Base-by-base conservation (phyloP, 208 protist species). In the Crithidia brevicula region DNA sequence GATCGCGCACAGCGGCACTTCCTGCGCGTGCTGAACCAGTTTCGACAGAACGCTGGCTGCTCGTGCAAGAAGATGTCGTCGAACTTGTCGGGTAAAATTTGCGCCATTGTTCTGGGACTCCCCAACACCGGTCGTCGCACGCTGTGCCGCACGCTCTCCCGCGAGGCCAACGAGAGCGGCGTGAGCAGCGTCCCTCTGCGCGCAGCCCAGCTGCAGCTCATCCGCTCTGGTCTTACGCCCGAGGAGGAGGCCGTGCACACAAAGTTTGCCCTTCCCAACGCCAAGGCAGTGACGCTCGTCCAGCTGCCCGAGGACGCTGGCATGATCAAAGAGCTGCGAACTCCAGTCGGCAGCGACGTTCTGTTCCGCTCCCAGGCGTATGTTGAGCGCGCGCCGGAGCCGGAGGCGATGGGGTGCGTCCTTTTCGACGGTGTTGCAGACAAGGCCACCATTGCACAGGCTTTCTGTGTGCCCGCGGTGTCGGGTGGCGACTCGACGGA, bases 231-330 rank as follows among this genome's bases (percentile, higher is more conserved):
- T n/a, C 36, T 70, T 50, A 65, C 54, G 13, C 79, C 61, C 34
- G 66, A 74, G 18, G 68, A 77, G 57, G 78, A 80, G 28, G 57
- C 74, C 23, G 71, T 82, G 28, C 47, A 83, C 25, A 66, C 81
- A 13, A 91, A 89, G 63, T 86, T 96, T 58, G 86, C 82, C 46
- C 58, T 96, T 50, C 91, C 91, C 0, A 92, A 92, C 64, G 86
- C 91, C 22, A 93, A 92, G 70, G 65, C 80, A 6, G 83, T 96
- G 38, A 93, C 88, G 23, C 67, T 96, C 30, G 60, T 96, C 3
- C 82, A 83, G 54, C 82, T 96, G 43, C 79, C 91, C 15, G 88
- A 96, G 59, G 85, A 94, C 63, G 42, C 68, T 4, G 51, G 51
- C 42, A 73, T 93, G 58, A 64, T 74, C 31, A 71, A 78, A 40